Percentiles rank a stretch among this genome's conserved stretches.
Evolutionary conservation across 2,329 filamentous ascomycete species (phyloP).

Genomic region (Botrytis galanthina): DNA sequence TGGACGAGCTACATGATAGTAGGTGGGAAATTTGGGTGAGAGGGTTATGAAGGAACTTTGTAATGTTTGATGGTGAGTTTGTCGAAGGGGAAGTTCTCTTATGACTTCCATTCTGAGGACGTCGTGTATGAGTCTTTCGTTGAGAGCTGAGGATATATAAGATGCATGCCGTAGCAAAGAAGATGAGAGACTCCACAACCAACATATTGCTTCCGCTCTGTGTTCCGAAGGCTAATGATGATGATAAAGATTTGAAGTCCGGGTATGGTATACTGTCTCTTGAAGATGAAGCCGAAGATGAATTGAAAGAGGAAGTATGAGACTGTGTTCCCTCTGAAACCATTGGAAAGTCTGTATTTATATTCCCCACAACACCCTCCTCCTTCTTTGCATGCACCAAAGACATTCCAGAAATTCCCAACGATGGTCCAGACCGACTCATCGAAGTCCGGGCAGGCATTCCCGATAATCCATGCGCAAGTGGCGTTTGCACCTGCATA

Average conservation of each 20-base stretch:
- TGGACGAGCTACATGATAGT: background rate
- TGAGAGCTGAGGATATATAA: constrained; percentile 10
- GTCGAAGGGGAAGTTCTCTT: constrained; percentile 8
- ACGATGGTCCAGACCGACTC: constrained; percentile 3
- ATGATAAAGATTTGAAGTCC: background rate
- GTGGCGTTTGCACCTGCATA: constrained; percentile 9
- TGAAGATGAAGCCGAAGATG: background rate
- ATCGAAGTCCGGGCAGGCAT: background rate
- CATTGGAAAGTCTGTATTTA: background rate
- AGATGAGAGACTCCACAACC: constrained; percentile 4
- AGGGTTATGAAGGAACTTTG: constrained; percentile 1
- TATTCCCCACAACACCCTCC: background rate
- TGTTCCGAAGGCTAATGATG: background rate
- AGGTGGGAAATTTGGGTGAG: background rate
- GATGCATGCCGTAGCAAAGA: constrained; percentile 12
- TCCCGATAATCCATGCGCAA: background rate
- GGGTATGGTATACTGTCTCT: background rate
- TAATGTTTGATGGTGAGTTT: background rate
- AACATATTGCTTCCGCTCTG: constrained; percentile 15
- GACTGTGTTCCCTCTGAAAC: background rate
- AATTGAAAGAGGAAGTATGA: background rate
- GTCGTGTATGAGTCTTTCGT: background rate
- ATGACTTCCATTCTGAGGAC: background rate
- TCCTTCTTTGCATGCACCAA: background rate
- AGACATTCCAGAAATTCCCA: background rate